phyloP scores from a whole-genome alignment of 179 eudicot species.

The Actinidia polygama region DNA sequence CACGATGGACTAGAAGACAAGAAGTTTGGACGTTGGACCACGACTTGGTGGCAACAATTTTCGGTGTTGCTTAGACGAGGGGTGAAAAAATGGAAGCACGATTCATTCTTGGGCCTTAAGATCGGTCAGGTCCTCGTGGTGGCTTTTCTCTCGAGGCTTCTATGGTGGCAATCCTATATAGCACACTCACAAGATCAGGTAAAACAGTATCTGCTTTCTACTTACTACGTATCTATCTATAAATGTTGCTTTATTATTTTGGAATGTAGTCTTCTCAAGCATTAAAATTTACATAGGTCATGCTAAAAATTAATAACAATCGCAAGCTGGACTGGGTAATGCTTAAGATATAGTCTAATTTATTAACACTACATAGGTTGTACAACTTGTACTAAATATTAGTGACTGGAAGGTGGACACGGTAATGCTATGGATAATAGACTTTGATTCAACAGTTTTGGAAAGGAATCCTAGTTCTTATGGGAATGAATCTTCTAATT shows the following conservation, averaged over 20 bases:
- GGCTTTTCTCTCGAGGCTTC: slow-evolving; percentile 59
- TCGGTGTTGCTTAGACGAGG: slow-evolving; percentile 68
- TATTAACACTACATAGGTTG: neutral
- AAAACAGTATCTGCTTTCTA: neutral
- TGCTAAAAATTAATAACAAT: neutral
- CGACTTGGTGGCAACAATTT: slow-evolving; percentile 88
- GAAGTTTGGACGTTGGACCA: slow-evolving; percentile 57
- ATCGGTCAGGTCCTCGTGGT: slow-evolving; percentile 57
- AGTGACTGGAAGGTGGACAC: neutral
- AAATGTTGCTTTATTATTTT: neutral
- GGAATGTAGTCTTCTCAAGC: too few relatives aligned
- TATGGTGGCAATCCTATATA: slow-evolving; percentile 78
- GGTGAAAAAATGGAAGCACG: slow-evolving; percentile 72
- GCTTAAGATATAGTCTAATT: neutral
- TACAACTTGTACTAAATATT: neutral
- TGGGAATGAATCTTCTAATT: too few relatives aligned
- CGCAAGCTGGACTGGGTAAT: too few relatives aligned
- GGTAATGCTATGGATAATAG: too few relatives aligned
- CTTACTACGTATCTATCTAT: neutral
- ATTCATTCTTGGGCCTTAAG: slow-evolving; percentile 53
- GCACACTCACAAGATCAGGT: slow-evolving; percentile 85
- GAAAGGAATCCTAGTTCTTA: too few relatives aligned
- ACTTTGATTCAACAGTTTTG: too few relatives aligned
- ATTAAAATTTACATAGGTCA: neutral
- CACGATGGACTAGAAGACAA: slow-evolving; percentile 28